Percentiles rank a stretch among this genome's conserved stretches.
These are phyloP conservation scores for Rhododendron ferrugineum DNA, from an alignment of 148 eudicot species.

Conservation along the genomic window DNA sequence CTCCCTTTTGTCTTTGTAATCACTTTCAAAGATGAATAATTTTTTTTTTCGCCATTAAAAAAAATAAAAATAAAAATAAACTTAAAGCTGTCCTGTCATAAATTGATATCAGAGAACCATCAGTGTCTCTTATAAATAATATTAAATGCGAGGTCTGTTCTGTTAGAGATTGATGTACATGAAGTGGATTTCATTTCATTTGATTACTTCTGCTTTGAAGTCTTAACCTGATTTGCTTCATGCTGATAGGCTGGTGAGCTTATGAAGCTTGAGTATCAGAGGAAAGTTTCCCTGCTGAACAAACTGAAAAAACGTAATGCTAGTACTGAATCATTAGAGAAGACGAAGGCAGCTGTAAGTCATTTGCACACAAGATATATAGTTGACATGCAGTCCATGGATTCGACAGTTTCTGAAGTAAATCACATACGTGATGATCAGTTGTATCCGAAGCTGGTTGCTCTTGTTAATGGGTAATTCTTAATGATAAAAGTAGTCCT, in stretches of 20 bases:
- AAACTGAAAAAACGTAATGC: slow-evolving; percentile 83
- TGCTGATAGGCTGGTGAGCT: slow-evolving; percentile 76
- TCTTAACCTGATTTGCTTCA: slow-evolving; percentile 1
- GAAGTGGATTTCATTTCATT: neutral
- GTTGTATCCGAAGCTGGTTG: slow-evolving; percentile 90
- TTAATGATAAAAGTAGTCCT: neutral
- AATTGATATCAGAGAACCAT: neutral
- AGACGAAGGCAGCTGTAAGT: slow-evolving; percentile 96
- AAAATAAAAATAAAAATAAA: neutral
- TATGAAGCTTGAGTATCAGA: slow-evolving; percentile 88
- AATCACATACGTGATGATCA: slow-evolving; percentile 87
- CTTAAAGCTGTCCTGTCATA: neutral
- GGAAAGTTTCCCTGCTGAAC: slow-evolving; percentile 71
- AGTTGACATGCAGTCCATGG: slow-evolving; percentile 98
- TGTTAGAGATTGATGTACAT: neutral
- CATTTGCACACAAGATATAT: slow-evolving; percentile 96
- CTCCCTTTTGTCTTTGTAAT: too few species aligned
- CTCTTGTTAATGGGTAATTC: slow-evolving; percentile 72
- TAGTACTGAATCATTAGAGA: slow-evolving; percentile 71
- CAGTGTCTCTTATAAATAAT: neutral
- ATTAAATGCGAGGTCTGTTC: neutral
- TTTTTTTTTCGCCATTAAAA: too few species aligned
- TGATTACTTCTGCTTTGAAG: neutral
- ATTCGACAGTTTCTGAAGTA: slow-evolving; percentile 91
- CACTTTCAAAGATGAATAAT: too few species aligned